Evolutionary conservation across 73 alveolate species (phyloP).

Genomic region (Paramecium biaurelia): DNA sequence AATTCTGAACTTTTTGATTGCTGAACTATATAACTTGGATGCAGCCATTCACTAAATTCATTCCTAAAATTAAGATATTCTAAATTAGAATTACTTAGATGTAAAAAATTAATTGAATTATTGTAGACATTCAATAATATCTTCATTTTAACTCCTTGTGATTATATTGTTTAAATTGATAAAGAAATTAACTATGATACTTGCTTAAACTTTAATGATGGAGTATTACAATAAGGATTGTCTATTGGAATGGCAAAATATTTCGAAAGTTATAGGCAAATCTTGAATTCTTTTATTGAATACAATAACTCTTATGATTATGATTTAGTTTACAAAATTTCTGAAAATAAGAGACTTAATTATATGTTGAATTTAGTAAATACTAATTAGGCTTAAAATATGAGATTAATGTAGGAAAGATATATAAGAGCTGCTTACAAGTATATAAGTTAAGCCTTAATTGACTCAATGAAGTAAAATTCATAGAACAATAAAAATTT

Average conservation of each 20-base stretch:
- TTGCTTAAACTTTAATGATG: neutral
- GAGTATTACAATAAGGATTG: constrained; percentile 49
- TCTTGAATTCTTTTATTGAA: neutral
- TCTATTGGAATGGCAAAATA: constrained; percentile 50
- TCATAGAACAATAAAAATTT: neutral
- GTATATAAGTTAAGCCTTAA: neutral
- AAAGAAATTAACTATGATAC: neutral
- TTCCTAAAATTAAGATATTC: neutral
- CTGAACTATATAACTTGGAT: neutral
- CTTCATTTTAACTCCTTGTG: constrained; percentile 1
- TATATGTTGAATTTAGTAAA: neutral
- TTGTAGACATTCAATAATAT: neutral
- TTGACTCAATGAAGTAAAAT: neutral
- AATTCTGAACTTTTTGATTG: neutral
- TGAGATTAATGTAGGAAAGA: constrained; percentile 21
- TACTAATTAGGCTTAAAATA: neutral
- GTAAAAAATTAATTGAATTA: neutral
- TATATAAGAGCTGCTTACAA: neutral
- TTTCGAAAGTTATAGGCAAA: constrained; percentile 24
- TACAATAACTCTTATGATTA: neutral
- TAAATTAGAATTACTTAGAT: neutral
- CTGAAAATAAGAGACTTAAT: neutral
- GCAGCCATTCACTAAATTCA: constrained; percentile 10
- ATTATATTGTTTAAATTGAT: neutral
- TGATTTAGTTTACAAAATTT: neutral